Base-by-base conservation (phyloP, 2,329 filamentous ascomycete genomes). In the Fusarium nematophilum region DNA sequence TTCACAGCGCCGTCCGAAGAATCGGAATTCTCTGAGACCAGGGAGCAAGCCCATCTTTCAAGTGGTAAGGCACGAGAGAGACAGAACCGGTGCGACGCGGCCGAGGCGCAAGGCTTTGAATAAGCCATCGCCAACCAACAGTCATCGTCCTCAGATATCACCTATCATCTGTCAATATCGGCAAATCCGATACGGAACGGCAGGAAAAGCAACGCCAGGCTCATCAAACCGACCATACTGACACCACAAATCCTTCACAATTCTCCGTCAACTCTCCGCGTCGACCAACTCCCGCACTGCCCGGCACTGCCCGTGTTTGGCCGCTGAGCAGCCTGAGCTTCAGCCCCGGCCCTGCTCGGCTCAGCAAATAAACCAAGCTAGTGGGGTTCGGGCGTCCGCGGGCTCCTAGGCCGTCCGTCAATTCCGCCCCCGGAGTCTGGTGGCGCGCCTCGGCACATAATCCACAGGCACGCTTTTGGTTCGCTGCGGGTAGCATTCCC, bases 391-490 rank as follows among this genome's bases (percentile, higher is more conserved):
- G 44, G 33, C 15, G 25, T 13, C 33, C 44, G 37, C 39, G 25
- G 27, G 23, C 21, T 45, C 31, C 38, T n/a, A n/a, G n/a, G n/a
- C n/a, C n/a, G n/a, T n/a, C 38, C 36, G 47, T 42, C 37, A 34
- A 21, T 45, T 57, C 49, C 54, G 59, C 50, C 44, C 44, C 45
- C 44, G 47, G 47, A n/a, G 13, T 57, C 38, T 64, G 50, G 43
- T 13, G 37, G 26, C 55, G 59, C 49, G 43, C 43, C 21, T 31
- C 42, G 46, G 53, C 21, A 15, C 37, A 34, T 50, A 30, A n/a
- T 14, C 40, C 44, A 49, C 37, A 59, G 21, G 25, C 21, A 39
- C 45, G 55, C 38, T 43, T 49, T 33, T 64, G 55, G 50, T 49
- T 61, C 31, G 56, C 13, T 46, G 39, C 56, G 59, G 60, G 34